Evolutionary conservation across 352 stramenopile genomes (phyloP).

Genomic region (Albugo laibachii): DNA sequence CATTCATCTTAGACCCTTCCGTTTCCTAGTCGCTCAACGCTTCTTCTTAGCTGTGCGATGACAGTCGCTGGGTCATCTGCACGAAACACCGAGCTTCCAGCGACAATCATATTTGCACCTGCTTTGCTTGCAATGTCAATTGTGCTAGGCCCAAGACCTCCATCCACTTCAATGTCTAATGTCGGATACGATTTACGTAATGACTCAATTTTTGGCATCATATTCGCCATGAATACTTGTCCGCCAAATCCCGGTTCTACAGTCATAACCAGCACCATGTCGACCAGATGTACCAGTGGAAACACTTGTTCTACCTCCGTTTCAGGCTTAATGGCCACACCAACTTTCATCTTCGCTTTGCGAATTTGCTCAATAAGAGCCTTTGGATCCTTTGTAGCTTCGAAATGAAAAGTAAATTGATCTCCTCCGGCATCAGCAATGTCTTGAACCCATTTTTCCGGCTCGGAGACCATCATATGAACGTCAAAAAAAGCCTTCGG

Average conservation of each 20-base stretch:
- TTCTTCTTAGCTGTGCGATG: slow-evolving; percentile 70
- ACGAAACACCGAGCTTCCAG: slow-evolving; percentile 88
- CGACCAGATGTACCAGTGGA: slow-evolving; percentile 70
- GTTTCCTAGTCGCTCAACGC: slow-evolving; percentile 62
- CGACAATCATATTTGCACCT: slow-evolving; percentile 95
- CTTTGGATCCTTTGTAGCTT: slow-evolving; percentile 50
- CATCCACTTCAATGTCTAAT: slow-evolving; percentile 96
- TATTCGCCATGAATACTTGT: slow-evolving; percentile 92
- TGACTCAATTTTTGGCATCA: slow-evolving; percentile 87
- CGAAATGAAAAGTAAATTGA: slow-evolving; percentile 94
- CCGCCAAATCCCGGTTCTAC: slow-evolving; percentile 95
- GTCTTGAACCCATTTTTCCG: slow-evolving; percentile 89
- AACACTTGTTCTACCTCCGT: slow-evolving; percentile 81
- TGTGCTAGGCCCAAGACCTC: slow-evolving; percentile 84
- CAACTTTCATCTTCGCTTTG: slow-evolving; percentile 86
- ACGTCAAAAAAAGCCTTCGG: slow-evolving; percentile 86
- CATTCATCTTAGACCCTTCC: slow-evolving; percentile 44
- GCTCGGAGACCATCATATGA: slow-evolving; percentile 96
- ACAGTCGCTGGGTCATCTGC: slow-evolving; percentile 32
- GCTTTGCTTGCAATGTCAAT: slow-evolving; percentile 86
- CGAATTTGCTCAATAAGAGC: slow-evolving; percentile 74
- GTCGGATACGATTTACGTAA: slow-evolving; percentile 82
- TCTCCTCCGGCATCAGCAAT: slow-evolving; percentile 88
- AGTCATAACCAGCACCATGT: slow-evolving; percentile 97
- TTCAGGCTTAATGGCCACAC: slow-evolving; percentile 87